These are phyloP conservation scores for Ruellia speciosa DNA, from an alignment of 305 asterid genomes.

Conservation along the genomic window DNA sequence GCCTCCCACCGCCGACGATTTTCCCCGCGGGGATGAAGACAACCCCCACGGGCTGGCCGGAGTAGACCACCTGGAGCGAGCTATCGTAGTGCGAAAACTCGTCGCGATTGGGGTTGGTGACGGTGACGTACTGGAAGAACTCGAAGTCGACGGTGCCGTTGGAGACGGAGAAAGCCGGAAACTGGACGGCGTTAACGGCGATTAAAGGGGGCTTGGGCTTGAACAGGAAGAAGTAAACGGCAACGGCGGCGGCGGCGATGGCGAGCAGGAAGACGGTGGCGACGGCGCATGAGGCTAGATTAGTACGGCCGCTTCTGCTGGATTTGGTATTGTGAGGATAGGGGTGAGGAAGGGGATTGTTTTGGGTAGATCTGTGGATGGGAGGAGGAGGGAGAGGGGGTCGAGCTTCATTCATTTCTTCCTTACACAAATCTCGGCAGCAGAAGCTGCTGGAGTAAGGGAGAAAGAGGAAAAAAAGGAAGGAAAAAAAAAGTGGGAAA, in stretches of 20 bases:
- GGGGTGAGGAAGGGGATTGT: conserved; percentile 10
- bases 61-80: conserved; percentile 73
- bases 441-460: conserved; percentile 17
- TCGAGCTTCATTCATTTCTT: conserved; percentile 47
- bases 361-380: conserved; percentile 41
- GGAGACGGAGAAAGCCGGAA: conserved; percentile 71
- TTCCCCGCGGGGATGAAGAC: conserved; percentile 88
- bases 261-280: conserved; percentile 70
- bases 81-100: conserved; percentile 91
- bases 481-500: conserved; percentile 3
- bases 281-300: conserved; percentile 70
- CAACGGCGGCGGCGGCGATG: conserved; percentile 46
- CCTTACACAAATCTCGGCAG: conserved; percentile 2
- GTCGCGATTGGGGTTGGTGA: conserved; percentile 84
- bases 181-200: conserved; percentile 78
- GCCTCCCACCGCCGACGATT: conserved; percentile 67
- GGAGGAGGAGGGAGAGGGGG: conserved; percentile 29
- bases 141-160: conserved; percentile 82
- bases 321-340: conserved; percentile 28
- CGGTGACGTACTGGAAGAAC: conserved; percentile 81
- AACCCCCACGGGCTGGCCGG: conserved; percentile 69
- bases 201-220: conserved; percentile 76
- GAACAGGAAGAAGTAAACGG: conserved; percentile 69
- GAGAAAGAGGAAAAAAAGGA: conserved; percentile 1
- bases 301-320: conserved; percentile 47